phyloP scores from a whole-genome alignment of 2,329 filamentous ascomycete species.

The Verticillium tricorpus region DNA sequence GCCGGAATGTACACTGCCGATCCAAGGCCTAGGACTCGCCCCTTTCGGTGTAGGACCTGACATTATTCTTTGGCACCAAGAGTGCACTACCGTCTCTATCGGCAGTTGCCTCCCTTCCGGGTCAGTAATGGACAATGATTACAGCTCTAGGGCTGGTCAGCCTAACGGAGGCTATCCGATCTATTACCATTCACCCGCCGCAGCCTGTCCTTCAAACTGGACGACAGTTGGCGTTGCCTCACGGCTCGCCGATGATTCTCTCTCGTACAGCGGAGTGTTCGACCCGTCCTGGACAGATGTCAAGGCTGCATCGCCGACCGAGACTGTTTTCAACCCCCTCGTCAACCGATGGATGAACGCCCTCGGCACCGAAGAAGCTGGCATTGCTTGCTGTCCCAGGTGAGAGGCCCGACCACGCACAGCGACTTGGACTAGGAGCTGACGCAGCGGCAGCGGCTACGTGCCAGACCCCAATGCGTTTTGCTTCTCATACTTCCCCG shows the following conservation, averaged over 20 bases:
- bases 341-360: not conserved
- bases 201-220: conserved; percentile 18
- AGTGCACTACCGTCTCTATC: not conserved
- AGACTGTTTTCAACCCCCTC: not conserved
- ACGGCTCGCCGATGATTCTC: not conserved
- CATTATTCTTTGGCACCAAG: not conserved
- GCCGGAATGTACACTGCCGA: conserved; percentile 15
- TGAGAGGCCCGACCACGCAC: not conserved
- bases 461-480: not conserved
- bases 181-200: conserved; percentile 17
- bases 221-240: conserved; percentile 15
- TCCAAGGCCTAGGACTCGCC: not conserved
- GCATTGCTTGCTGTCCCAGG: conserved; percentile 1
- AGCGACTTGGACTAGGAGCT: not conserved
- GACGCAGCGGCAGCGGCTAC: not conserved
- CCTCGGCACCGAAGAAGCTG: not conserved
- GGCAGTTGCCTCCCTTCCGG: not conserved
- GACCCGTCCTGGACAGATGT: not conserved
- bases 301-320: not conserved
- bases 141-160: conserved; percentile 14
- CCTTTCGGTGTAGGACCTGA: not conserved
- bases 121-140: conserved; percentile 10
- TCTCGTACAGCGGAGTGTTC: not conserved
- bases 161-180: conserved; percentile 10
- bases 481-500: not conserved